Evolutionary conservation across 2,329 filamentous ascomycete species (phyloP).

Genomic region (Metarhizium anisopliae): DNA sequence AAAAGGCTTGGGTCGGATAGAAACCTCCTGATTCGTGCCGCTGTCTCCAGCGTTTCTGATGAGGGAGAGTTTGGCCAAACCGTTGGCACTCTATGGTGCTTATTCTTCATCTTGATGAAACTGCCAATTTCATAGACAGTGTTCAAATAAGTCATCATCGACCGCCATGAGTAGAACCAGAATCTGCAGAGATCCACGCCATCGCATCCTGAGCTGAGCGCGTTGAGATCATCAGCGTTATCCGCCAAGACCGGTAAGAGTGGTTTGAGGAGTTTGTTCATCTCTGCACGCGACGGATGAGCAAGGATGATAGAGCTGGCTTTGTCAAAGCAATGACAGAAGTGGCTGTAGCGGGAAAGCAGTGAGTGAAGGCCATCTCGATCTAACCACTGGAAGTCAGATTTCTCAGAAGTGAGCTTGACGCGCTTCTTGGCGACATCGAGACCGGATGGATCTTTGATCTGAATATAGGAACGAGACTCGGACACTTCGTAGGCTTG

Average conservation of each 20-base stretch:
- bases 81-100: conserved; percentile 14
- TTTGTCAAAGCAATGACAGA: conserved; percentile 13
- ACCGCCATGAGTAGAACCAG: conserved; percentile 13
- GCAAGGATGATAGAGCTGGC: conserved; percentile 13
- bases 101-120: conserved; percentile 18
- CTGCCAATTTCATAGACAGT: conserved; percentile 18
- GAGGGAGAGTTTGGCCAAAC: conserved; percentile 14
- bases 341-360: conserved; percentile 14
- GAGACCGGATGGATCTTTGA: conserved; percentile 1
- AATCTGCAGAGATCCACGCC: conserved; percentile 13
- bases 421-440: conserved; percentile 18
- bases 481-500: conserved; percentile 17
- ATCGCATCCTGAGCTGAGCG: conserved; percentile 6
- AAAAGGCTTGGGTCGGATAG: conserved; percentile 17
- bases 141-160: conserved; percentile 13
- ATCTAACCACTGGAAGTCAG: conserved; percentile 17
- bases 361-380: conserved; percentile 13
- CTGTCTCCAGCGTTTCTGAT: conserved; percentile 7
- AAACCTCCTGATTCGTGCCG: conserved; percentile 16
- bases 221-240: conserved; percentile 11
- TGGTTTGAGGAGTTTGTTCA: conserved; percentile 17
- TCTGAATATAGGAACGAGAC: conserved; percentile 12
- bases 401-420: conserved; percentile 14
- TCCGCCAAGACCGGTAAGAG: conserved; percentile 13
- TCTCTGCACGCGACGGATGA: conserved; percentile 11